Evolutionary conservation across 306 rosid species (phyloP).

Genomic region (Prunus mume): DNA sequence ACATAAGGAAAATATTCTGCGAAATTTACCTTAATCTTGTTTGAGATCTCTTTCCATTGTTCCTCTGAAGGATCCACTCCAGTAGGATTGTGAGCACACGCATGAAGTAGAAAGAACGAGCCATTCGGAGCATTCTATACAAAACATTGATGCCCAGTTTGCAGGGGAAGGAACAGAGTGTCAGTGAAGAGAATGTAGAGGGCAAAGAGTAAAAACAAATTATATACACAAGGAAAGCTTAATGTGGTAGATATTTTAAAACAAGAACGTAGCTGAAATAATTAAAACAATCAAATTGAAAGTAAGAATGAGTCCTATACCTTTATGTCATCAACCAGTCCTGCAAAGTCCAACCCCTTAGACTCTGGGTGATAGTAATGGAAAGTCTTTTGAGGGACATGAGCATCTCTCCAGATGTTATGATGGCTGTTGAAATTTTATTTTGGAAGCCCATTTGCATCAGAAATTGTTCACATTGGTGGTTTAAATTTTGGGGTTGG

Average conservation of each 20-base stretch:
- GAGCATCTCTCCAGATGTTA: constrained; percentile 96
- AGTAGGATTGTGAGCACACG: constrained; percentile 98
- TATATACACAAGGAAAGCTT: constrained; percentile 9
- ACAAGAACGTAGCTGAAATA: not conserved
- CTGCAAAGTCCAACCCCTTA: constrained; percentile 81
- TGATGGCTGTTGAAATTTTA: constrained; percentile 69
- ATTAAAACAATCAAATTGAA: not conserved
- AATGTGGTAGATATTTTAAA: not conserved
- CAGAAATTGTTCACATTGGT: not conserved
- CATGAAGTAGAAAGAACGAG: constrained; percentile 94
- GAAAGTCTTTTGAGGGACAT: constrained; percentile 72
- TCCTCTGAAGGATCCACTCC: constrained; percentile 95
- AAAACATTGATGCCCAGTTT: constrained; percentile 21
- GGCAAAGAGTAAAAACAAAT: not conserved
- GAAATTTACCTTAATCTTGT: constrained; percentile 59
- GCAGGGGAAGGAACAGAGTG: constrained; percentile 9
- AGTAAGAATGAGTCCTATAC: not conserved
- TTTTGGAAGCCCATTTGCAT: constrained; percentile 20
- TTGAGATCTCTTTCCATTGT: constrained; percentile 92
- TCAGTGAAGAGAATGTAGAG: constrained; percentile 24
- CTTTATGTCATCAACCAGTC: constrained; percentile 40
- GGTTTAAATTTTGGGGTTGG: not conserved
- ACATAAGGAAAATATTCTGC: not conserved
- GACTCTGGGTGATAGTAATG: constrained; percentile 92
- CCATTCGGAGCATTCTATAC: constrained; percentile 89